These are phyloP conservation scores for Cornus kousa DNA, from an alignment of 148 eudicot genomes.

Conservation along the genomic window DNA sequence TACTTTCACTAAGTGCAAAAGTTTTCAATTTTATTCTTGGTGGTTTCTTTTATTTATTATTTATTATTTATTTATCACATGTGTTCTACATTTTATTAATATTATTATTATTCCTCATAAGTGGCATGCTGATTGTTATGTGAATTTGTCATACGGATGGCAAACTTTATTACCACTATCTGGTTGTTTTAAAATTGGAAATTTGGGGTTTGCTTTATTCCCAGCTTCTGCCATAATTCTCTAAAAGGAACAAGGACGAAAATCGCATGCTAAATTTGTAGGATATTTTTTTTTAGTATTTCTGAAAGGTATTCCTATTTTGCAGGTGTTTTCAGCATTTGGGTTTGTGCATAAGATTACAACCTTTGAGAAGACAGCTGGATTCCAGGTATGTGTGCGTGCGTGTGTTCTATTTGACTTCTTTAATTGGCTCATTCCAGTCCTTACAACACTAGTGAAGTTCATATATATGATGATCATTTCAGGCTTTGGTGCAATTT, in stretches of 20 bases:
- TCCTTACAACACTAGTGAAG: not conserved
- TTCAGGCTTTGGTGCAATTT: slow-evolving; percentile 94
- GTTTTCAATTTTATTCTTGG: no score
- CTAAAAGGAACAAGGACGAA: slow-evolving; percentile 4
- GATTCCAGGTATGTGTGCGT: slow-evolving; percentile 71
- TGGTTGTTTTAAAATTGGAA: not conserved
- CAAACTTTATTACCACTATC: not conserved
- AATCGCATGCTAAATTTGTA: not conserved
- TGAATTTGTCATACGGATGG: not conserved
- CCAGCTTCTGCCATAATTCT: not conserved
- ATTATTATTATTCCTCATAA: not conserved
- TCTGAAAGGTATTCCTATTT: not conserved
- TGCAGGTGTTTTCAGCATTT: slow-evolving; percentile 94
- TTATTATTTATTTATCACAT: no score
- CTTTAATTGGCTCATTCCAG: not conserved
- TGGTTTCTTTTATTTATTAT: no score
- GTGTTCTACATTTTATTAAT: no score
- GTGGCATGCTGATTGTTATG: not conserved
- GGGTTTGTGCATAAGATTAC: slow-evolving; percentile 97
- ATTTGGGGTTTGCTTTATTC: not conserved
- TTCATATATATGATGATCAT: slow-evolving; percentile 9
- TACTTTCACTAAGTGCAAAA: no score
- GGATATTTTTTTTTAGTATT: not conserved
- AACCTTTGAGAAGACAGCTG: slow-evolving; percentile 98
- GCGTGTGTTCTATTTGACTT: not conserved